These are phyloP conservation scores for Lepidium africanum DNA, from an alignment of 345 rosid species.

Conservation along the genomic window DNA sequence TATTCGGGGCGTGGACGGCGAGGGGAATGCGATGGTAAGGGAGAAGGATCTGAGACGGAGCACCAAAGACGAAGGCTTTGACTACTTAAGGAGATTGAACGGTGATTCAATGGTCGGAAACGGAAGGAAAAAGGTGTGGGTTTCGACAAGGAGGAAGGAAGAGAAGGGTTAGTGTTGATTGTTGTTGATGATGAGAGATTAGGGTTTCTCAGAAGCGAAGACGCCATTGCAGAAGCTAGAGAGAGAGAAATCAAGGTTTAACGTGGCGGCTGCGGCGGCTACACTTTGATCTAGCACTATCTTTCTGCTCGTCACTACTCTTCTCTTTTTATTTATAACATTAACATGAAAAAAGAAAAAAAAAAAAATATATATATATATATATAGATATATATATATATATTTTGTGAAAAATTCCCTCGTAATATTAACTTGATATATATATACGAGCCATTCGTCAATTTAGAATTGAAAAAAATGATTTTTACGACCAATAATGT, in stretches of 20 bases:
- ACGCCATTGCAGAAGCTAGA: slow-evolving; percentile 19
- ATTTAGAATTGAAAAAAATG: not conserved
- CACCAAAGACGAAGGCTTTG: slow-evolving; percentile 19
- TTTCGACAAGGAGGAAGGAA: slow-evolving; percentile 1
- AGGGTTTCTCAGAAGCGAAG: slow-evolving; percentile 24
- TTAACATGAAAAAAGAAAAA: too few relatives aligned
- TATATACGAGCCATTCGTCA: not conserved
- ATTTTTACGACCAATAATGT: not conserved
- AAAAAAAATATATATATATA: too few relatives aligned
- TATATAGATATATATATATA: too few relatives aligned
- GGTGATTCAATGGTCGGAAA: slow-evolving; percentile 8
- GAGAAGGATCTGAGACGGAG: slow-evolving; percentile 28
- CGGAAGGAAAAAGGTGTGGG: slow-evolving; percentile 8
- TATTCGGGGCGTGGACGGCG: slow-evolving; percentile 50
- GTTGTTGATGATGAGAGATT: slow-evolving; percentile 14
- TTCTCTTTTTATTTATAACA: not conserved
- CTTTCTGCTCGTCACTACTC: slow-evolving; percentile 5
- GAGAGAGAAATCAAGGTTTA: not conserved
- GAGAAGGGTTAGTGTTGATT: not conserved
- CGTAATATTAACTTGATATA: not conserved
- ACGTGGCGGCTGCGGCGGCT: slow-evolving; percentile 14
- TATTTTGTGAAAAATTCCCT: not conserved
- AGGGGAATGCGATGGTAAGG: slow-evolving; percentile 3
- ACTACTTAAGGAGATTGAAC: slow-evolving; percentile 2
- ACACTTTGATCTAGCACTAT: not conserved